A percentile compares a stretch with the other conserved stretches of the same genome.
Conservation (phyloP, 495 filamentous ascomycete species). For the Penicillium nucicola region DNA sequence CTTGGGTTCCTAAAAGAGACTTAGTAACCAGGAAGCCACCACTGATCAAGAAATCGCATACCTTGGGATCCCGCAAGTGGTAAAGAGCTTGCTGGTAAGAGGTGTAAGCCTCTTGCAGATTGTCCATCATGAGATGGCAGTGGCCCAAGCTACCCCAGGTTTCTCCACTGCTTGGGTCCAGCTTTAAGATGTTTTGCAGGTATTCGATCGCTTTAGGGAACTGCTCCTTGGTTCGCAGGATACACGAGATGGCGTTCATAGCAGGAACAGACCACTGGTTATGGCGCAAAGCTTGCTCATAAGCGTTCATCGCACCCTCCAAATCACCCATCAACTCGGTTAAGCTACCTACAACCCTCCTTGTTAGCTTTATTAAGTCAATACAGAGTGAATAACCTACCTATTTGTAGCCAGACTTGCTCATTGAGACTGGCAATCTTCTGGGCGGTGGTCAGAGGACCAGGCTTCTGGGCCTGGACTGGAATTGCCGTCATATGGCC, state of each 20-base stretch:
- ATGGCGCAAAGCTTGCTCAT: constrained; percentile 81
- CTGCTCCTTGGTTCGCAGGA: constrained; percentile 86
- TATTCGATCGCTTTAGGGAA: constrained; percentile 94
- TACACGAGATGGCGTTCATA: constrained; percentile 91
- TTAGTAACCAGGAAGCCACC: not conserved
- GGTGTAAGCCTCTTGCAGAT: constrained; percentile 94
- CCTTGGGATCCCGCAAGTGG: constrained; percentile 92
- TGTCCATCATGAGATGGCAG: constrained; percentile 99
- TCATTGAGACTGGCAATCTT: constrained; percentile 71
- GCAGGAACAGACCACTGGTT: constrained; percentile 89
- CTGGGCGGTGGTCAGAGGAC: constrained; percentile 52
- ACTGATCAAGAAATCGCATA: constrained; percentile 33
- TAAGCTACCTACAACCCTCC: constrained; percentile 58
- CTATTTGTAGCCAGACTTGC: constrained; percentile 88
- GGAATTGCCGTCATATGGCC: constrained; percentile 50
- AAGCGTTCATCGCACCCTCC: constrained; percentile 82
- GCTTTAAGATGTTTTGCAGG: constrained; percentile 83
- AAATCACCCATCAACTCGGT: constrained; percentile 87
- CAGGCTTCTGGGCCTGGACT: constrained; percentile 49
- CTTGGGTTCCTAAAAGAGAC: constrained; percentile 75
- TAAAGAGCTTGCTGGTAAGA: constrained; percentile 96
- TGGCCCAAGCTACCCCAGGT: constrained; percentile 96
- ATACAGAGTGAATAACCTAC: constrained; percentile 47
- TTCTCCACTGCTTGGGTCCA: constrained; percentile 87
- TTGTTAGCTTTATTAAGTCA: constrained; percentile 6